Evolutionary conservation across 2,329 filamentous ascomycete genomes (phyloP), one percentile per base, ranked within the genome.

Genomic region (Dothideomycetidae sp.): DNA sequence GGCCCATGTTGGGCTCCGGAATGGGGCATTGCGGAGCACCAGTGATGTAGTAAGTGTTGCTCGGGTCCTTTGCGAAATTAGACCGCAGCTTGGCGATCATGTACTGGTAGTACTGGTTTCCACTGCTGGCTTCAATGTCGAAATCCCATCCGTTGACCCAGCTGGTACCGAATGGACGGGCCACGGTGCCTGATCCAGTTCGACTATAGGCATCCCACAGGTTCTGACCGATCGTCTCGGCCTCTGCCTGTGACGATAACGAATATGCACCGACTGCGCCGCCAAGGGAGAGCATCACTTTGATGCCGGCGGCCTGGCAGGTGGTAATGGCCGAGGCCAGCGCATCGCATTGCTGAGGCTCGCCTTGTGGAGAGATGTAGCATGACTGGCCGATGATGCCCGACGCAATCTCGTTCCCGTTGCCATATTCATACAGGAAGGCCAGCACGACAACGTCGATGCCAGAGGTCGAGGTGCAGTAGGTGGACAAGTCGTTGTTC

Each of bases 1-100:
- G 45, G 13, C 56, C 54, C 52, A 65, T 59, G 39, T 64, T 59
- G 1, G 53, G 55, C 35, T 66, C 63, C 0, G 63, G 63, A 12
- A 64, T 53, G 1, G 58, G 53, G 40, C 63, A 67, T 40, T 66
- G 63, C 0, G 63, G 63, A 4, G 63, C 61, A 4, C 59, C 63
- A 10, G 60, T 62, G 43, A 73, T 62, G 45, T 66, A 61, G 55
- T 26, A 26, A n/a, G 21, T 26, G 21, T 26, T 7, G 7, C n/a
- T n/a, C n/a, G 21, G 21, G n/a, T 26, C 21, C 21, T 7, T 7
- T 7, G 21, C 21, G 21, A 26, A 26, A n/a, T 26, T 26, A 26
- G 21, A 26, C n/a, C 21, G 21, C 21, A 26, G n/a, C 21, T 26
- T 26, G 7, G 21, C 21, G n/a, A 26, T 26, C 21, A 26, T 26